A percentile compares a stretch with the other conserved stretches of the same genome.
Evolutionary conservation across 768 basidiomycete species (phyloP).

Genomic region (Panellus pusillus): DNA sequence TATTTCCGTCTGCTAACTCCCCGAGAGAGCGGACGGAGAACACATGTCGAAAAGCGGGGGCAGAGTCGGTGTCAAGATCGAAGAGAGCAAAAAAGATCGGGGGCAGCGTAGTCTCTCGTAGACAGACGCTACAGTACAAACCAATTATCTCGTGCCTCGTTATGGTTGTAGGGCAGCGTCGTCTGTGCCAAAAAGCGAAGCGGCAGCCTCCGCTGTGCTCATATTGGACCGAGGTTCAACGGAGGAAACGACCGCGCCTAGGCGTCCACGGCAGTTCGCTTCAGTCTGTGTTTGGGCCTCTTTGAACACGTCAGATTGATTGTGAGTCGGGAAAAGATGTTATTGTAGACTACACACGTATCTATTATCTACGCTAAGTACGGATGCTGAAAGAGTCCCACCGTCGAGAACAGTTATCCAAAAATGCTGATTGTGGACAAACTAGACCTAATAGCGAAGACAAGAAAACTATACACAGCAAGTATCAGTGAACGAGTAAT

Average conservation of each 20-base stretch:
- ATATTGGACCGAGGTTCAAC: conserved; percentile 37
- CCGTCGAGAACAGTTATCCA: background rate
- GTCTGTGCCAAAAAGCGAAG: conserved; percentile 74
- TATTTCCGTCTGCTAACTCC: background rate
- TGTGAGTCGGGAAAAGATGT: no score
- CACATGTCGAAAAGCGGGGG: conserved; percentile 18
- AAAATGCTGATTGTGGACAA: conserved; percentile 21
- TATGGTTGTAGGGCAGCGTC: conserved; percentile 57
- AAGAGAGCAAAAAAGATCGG: conserved; percentile 65
- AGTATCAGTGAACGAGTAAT: conserved; percentile 22
- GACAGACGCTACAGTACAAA: no score
- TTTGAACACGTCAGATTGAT: conserved; percentile 10
- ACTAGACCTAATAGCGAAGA: conserved; percentile 7
- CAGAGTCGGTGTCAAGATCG: conserved; percentile 41
- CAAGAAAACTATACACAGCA: conserved; percentile 23
- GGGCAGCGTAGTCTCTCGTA: no score
- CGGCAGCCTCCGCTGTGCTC: conserved; percentile 71
- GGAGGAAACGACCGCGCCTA: conserved; percentile 19
- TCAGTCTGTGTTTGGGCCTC: background rate
- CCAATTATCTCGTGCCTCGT: no score
- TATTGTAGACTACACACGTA: no score
- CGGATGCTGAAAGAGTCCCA: no score
- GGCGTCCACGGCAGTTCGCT: background rate
- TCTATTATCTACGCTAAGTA: no score
- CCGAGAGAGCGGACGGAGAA: conserved; percentile 11